phyloP scores from a whole-genome alignment of 805 yeast genomes.

The Spathaspora arborariae region DNA sequence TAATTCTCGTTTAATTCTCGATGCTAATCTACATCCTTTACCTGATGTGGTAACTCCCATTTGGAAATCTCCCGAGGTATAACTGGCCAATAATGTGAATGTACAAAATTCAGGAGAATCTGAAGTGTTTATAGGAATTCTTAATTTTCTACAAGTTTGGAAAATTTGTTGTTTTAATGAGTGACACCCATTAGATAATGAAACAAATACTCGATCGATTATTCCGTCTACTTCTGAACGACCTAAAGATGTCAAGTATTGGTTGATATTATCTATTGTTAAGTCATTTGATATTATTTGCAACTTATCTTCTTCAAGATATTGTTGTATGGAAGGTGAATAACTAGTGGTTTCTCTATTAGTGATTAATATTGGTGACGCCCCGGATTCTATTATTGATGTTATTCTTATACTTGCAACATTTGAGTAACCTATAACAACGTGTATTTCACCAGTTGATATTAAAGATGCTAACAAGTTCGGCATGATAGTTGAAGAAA shows the following conservation, averaged over 20 bases:
- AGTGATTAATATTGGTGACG: slow-evolving; percentile 48
- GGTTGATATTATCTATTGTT: not conserved
- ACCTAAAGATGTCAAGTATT: slow-evolving; percentile 55
- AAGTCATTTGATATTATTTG: slow-evolving; percentile 14
- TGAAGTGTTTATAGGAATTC: slow-evolving; percentile 81
- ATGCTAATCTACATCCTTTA: slow-evolving; percentile 84
- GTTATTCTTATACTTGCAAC: slow-evolving; percentile 47
- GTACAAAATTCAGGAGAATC: slow-evolving; percentile 72
- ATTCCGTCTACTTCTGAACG: slow-evolving; percentile 56
- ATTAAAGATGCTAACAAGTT: slow-evolving; percentile 37
- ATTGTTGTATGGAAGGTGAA: slow-evolving; percentile 21
- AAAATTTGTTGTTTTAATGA: slow-evolving; percentile 40
- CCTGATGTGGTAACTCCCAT: slow-evolving; percentile 83
- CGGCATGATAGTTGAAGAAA: slow-evolving; percentile 8
- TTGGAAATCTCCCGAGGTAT: slow-evolving; percentile 68
- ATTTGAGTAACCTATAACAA: slow-evolving; percentile 52
- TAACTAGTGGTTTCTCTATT: slow-evolving; percentile 18
- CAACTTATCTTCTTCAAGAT: slow-evolving; percentile 22
- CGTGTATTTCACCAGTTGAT: slow-evolving; percentile 49
- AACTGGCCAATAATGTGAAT: slow-evolving; percentile 72
- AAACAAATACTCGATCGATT: slow-evolving; percentile 76
- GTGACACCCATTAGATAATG: slow-evolving; percentile 29
- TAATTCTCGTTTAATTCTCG: slow-evolving; percentile 72
- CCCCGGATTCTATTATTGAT: slow-evolving; percentile 50
- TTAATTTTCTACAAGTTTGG: slow-evolving; percentile 48